Evolutionary conservation across 306 rosid species (phyloP), one percentile per base, ranked within the genome.

Genomic region (Rosa lucieae): DNA sequence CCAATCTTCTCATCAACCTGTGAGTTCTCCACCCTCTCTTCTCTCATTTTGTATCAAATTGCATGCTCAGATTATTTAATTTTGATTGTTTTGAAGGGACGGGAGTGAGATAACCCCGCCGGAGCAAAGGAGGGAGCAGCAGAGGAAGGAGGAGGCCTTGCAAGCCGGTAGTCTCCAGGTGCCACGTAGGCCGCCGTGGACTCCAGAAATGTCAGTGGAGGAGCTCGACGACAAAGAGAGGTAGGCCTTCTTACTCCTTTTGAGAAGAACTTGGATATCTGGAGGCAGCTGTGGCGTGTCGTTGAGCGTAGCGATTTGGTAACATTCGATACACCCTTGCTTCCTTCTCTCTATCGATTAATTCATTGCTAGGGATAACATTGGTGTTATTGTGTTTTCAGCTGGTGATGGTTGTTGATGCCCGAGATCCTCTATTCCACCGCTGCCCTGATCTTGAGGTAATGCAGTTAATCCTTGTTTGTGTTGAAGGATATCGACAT

Each of bases 251-350:
- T 86, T 95, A 95, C 99, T 18, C 99, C 99, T 6, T 95, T 95
- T 88, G 99, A 95, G 89, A 95, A 95, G 89, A 95, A 95, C 84
- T 90, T 95, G 73, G 99, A 93, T 66, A 93, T 95, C 70, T 95
- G 99, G 99, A 90, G 99, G 87, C 99, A 95, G 86, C 96, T 95
- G 18, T 95, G 99, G 99, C 97, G 99, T 80, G 99, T 95, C 66
- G 89, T 95, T 42, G 99, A 95, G 58, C 98, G 99, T 26, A 91
- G 98, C 79, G 98, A 95, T 83, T 87, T 95, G 98, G 99, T 95
- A 80, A 84, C 12, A 42, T 74, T 65, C 1, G 8, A 11, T 5
- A 0, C 0, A 51, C 1, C 42, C 18, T 44, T 5, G 46, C 18
- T 39, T 44, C 6, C 3, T 7, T 42, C 6, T 35, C 3, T 63